These are phyloP conservation scores for Curvularia eragrostidis DNA, from an alignment of 2,329 filamentous ascomycete species.

Conservation along the genomic window DNA sequence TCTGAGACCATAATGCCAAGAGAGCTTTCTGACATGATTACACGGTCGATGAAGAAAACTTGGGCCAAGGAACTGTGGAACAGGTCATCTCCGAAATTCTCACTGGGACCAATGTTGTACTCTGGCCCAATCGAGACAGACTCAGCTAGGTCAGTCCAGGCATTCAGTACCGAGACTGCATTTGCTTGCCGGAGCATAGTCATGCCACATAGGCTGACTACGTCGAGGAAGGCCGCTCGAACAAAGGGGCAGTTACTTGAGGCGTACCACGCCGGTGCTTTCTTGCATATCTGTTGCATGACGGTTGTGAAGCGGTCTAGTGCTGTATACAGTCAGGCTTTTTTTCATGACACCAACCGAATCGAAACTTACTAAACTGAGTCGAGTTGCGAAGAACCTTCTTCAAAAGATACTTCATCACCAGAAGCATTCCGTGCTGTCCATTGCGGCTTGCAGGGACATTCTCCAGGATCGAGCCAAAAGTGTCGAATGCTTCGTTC, in stretches of 20 bases:
- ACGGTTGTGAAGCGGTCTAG: constrained; percentile 24
- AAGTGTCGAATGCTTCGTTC: constrained; percentile 32
- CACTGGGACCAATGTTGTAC: constrained; percentile 21
- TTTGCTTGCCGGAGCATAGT: constrained; percentile 29
- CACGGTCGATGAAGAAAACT: constrained; percentile 35
- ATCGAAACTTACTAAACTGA: constrained; percentile 20
- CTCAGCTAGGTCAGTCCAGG: constrained; percentile 30
- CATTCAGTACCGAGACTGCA: constrained; percentile 21
- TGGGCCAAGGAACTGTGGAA: constrained; percentile 31
- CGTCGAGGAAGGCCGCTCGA: constrained; percentile 47
- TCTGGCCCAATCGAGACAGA: constrained; percentile 31
- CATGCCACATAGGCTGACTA: constrained; percentile 40
- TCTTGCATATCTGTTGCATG: constrained; percentile 27
- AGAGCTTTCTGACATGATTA: constrained; percentile 27
- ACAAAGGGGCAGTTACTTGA: constrained; percentile 41
- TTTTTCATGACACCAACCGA: neutral
- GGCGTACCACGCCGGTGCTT: constrained; percentile 25
- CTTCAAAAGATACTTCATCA: constrained; percentile 41
- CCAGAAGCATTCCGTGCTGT: constrained; percentile 42
- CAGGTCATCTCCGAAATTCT: constrained; percentile 21
- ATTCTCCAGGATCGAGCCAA: constrained; percentile 28
- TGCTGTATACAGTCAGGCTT: constrained; percentile 20
- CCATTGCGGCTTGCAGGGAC: constrained; percentile 29
- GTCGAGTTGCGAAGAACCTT: constrained; percentile 26
- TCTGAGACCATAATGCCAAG: constrained; percentile 21